Evolutionary conservation across 495 filamentous ascomycete genomes (phyloP).

Genomic region (Penicillium maclennaniae): DNA sequence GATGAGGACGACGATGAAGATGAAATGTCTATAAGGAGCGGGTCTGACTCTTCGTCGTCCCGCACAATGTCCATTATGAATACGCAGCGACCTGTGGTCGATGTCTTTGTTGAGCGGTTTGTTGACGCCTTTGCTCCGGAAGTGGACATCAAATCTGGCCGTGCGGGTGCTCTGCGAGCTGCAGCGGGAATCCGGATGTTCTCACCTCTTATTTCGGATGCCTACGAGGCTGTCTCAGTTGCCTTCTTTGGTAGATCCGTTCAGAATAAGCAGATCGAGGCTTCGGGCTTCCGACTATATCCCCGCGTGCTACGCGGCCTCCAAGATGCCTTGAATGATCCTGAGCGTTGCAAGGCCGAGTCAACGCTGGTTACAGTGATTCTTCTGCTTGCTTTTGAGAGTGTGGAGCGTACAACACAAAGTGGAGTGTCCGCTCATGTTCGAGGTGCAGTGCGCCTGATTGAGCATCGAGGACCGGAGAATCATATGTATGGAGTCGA

Average conservation of each 20-base stretch:
- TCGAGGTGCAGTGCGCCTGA: slow-evolving; percentile 39
- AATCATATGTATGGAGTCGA: slow-evolving; percentile 46
- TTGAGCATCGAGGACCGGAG: slow-evolving; percentile 44
- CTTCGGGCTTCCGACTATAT: slow-evolving; percentile 36
- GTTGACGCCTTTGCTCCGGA: slow-evolving; percentile 45
- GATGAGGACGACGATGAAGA: slow-evolving; percentile 11
- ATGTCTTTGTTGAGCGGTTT: slow-evolving; percentile 44
- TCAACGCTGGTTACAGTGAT: slow-evolving; percentile 43
- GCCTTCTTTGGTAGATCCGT: slow-evolving; percentile 42
- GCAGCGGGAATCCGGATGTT: slow-evolving; percentile 45
- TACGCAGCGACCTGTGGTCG: slow-evolving; percentile 29
- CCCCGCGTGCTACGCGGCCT: slow-evolving; percentile 37
- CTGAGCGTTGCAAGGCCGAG: slow-evolving; percentile 41
- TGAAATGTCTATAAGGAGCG: slow-evolving; percentile 15
- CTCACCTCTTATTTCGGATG: slow-evolving; percentile 38
- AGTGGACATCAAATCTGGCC: slow-evolving; percentile 37
- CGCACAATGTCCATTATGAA: slow-evolving; percentile 22
- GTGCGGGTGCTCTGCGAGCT: slow-evolving; percentile 39
- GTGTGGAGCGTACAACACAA: slow-evolving; percentile 40
- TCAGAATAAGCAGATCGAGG: slow-evolving; percentile 36
- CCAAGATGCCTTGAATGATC: slow-evolving; percentile 39
- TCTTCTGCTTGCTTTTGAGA: slow-evolving; percentile 45
- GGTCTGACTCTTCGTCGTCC: slow-evolving; percentile 25
- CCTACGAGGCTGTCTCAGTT: slow-evolving; percentile 41
- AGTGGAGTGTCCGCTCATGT: slow-evolving; percentile 37